phyloP scores from a whole-genome alignment of 495 filamentous ascomycete species.

The Massariosphaeria phaeospora region DNA sequence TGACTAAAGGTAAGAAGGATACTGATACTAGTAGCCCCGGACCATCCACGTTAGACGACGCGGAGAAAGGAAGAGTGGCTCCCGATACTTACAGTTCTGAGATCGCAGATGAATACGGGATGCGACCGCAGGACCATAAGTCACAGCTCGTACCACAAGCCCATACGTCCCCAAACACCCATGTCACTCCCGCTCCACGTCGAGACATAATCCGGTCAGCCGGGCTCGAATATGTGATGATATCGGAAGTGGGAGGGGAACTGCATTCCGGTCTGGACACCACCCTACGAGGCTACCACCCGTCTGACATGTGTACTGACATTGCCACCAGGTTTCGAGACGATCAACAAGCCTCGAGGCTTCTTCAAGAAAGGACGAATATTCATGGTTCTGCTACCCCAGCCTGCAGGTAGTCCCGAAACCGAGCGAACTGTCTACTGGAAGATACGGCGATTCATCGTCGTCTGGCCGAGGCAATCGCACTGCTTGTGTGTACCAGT shows the following conservation, averaged over 20 bases:
- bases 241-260: not conserved
- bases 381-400: constrained; percentile 24
- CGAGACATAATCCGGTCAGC: not conserved
- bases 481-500: constrained; percentile 29
- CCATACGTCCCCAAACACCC: too few species aligned
- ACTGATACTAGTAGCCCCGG: too few species aligned
- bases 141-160: too few species aligned
- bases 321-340: not conserved
- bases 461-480: constrained; percentile 10
- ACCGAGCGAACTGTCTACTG: constrained; percentile 9
- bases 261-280: not conserved
- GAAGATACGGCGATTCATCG: constrained; percentile 29
- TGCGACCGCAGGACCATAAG: too few species aligned
- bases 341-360: not conserved
- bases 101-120: too few species aligned
- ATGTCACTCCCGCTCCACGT: not conserved
- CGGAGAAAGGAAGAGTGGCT: too few species aligned
- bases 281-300: not conserved
- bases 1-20: too few species aligned
- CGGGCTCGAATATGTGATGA: not conserved
- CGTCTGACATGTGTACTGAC: not conserved
- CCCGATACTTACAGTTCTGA: too few species aligned
- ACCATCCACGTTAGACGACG: too few species aligned
- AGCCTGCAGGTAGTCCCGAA: constrained; percentile 18
- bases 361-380: constrained; percentile 12